Evolutionary conservation across 495 filamentous ascomycete genomes (phyloP).

Genomic region (Neurospora terricola): DNA sequence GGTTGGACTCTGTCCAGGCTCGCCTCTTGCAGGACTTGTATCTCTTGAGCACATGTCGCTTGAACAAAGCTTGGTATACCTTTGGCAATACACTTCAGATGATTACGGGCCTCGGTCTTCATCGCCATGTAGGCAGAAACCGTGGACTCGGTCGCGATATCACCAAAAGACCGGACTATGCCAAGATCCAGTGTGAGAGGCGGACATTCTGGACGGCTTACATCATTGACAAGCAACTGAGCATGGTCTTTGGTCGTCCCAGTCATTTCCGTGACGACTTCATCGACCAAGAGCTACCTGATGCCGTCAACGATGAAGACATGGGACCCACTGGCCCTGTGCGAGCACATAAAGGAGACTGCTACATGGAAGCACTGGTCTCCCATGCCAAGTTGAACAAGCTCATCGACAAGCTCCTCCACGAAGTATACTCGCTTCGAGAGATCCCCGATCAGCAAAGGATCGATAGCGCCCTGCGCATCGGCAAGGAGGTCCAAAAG

Average conservation of each 20-base stretch:
- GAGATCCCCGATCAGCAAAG: slow-evolving; percentile 30
- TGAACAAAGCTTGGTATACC: slow-evolving; percentile 15
- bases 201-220: slow-evolving; percentile 50
- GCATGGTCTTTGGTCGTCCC: slow-evolving; percentile 44
- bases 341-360: slow-evolving; percentile 10
- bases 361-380: slow-evolving; percentile 41
- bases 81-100: slow-evolving; percentile 18
- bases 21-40: slow-evolving; percentile 18
- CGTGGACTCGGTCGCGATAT: slow-evolving; percentile 10
- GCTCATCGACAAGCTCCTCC: slow-evolving; percentile 30
- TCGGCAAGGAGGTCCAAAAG: slow-evolving; percentile 24
- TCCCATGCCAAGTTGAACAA: slow-evolving; percentile 28
- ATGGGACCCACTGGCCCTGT: slow-evolving; percentile 27
- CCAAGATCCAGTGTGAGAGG: slow-evolving; percentile 28
- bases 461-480: slow-evolving; percentile 26
- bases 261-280: slow-evolving; percentile 43
- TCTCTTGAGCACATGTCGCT: slow-evolving; percentile 15
- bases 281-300: slow-evolving; percentile 44
- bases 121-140: slow-evolving; percentile 16
- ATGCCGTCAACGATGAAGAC: slow-evolving; percentile 44
- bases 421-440: slow-evolving; percentile 40
- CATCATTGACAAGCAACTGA: slow-evolving; percentile 48
- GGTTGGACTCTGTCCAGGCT: slow-evolving; percentile 15
- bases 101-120: slow-evolving; percentile 19
- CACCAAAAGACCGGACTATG: slow-evolving; percentile 8